A percentile compares a stretch with the other conserved stretches of the same genome.
These are phyloP conservation scores for Clarireedia homoeocarpa DNA, from an alignment of 2,329 filamentous ascomycete genomes.

Conservation along the genomic window DNA sequence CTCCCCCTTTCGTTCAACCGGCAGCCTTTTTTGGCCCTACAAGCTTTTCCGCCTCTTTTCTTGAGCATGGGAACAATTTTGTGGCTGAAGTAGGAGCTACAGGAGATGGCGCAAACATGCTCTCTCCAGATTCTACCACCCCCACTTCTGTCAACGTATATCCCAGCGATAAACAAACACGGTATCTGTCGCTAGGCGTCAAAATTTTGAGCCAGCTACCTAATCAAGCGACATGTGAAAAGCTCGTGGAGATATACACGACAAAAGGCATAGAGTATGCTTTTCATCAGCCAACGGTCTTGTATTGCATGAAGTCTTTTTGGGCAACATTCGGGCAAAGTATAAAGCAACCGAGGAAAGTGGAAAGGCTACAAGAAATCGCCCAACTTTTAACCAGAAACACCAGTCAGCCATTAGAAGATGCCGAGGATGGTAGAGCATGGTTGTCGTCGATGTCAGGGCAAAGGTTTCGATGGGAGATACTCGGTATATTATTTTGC, in stretches of 20 bases:
- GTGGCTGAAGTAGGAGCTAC: not conserved
- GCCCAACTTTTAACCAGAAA: constrained; percentile 24
- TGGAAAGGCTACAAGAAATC: constrained; percentile 18
- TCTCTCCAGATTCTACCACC: not conserved
- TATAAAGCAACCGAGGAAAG: constrained; percentile 15
- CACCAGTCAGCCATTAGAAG: constrained; percentile 20
- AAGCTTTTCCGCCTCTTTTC: not conserved
- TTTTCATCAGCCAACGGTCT: not conserved
- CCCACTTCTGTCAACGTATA: not conserved
- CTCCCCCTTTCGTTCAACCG: not conserved
- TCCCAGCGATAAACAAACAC: not conserved
- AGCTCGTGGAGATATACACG: not conserved
- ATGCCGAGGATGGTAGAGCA: constrained; percentile 21
- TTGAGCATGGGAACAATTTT: not conserved
- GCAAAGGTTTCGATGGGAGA: constrained; percentile 27
- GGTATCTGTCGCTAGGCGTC: not conserved
- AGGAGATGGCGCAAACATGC: not conserved
- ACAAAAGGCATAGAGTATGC: not conserved
- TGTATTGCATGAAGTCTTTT: constrained; percentile 11
- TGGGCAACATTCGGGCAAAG: constrained; percentile 20
- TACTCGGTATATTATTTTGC: constrained; percentile 22
- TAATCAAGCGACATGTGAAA: not conserved
- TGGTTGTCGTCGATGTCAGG: constrained; percentile 25
- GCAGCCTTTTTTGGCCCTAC: not conserved
- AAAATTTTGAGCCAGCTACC: not conserved